Percentiles rank a stretch among this genome's conserved stretches.
phyloP scores from a whole-genome alignment of 257 asterid species.

The Nicotiana sylvestris region DNA sequence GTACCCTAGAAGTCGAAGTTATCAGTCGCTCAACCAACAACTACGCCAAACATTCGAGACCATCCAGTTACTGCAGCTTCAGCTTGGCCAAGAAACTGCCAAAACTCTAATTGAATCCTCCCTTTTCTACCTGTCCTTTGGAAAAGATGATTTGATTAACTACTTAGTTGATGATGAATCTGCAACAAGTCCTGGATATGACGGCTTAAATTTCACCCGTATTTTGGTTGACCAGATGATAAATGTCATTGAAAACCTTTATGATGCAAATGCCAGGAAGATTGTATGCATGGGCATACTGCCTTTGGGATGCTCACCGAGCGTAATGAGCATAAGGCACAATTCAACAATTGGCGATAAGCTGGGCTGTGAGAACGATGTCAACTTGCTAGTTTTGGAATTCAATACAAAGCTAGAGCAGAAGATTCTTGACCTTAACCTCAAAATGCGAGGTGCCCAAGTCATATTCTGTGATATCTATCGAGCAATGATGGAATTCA shows the following conservation, averaged over 20 bases:
- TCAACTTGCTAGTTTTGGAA: conserved; percentile 41
- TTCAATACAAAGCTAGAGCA: conserved; percentile 46
- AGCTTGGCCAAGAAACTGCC: conserved; percentile 43
- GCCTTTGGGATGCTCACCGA: conserved; percentile 63
- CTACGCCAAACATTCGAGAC: conserved; percentile 54
- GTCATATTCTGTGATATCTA: conserved; percentile 52
- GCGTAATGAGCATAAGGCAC: conserved; percentile 17
- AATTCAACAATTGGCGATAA: conserved; percentile 8
- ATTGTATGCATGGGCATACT: conserved; percentile 56
- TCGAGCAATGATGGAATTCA: conserved; percentile 43
- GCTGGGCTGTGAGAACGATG: conserved; percentile 39
- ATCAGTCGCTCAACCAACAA: conserved; percentile 62
- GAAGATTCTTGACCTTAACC: conserved; percentile 33
- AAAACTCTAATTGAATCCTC: conserved; percentile 41
- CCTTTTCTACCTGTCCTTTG: conserved; percentile 58
- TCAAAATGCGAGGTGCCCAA: conserved; percentile 28
- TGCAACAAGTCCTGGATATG: background rate
- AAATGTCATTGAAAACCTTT: conserved; percentile 42
- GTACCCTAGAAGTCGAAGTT: conserved; percentile 34
- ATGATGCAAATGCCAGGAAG: conserved; percentile 42
- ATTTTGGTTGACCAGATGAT: conserved; percentile 47
- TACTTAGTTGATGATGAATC: conserved; percentile 32
- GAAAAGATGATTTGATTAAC: conserved; percentile 51
- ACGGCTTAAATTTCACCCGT: conserved; percentile 16
- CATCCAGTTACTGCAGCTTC: conserved; percentile 54